Conservation (phyloP, 306 rosid species). For the Fragaria vesca region DNA sequence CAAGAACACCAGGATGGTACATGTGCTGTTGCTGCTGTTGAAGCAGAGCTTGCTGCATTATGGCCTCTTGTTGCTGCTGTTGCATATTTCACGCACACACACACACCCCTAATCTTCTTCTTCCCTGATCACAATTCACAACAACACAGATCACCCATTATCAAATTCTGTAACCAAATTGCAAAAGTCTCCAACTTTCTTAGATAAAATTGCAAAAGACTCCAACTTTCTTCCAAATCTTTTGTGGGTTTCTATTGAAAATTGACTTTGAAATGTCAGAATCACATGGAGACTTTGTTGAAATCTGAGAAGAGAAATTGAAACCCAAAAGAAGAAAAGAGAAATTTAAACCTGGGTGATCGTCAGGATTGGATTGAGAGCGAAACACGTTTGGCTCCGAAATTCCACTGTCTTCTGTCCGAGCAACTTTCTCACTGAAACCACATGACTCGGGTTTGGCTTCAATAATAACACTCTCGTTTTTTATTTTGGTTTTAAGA, state of each 20-base stretch:
- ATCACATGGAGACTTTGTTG: background rate
- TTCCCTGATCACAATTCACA: conserved; percentile 3
- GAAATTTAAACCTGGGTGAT: background rate
- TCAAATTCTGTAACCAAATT: background rate
- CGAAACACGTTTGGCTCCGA: conserved; percentile 14
- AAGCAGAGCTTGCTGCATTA: conserved; percentile 75
- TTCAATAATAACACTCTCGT: too few species aligned
- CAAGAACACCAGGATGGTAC: conserved; percentile 76
- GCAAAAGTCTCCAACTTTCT: background rate
- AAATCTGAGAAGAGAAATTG: background rate
- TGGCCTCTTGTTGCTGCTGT: conserved; percentile 60
- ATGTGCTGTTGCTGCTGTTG: conserved; percentile 73
- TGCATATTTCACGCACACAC: conserved; percentile 44
- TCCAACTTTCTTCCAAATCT: background rate
- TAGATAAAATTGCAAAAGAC: background rate
- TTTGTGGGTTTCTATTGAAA: background rate
- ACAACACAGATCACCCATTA: conserved; percentile 22
- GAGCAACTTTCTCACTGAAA: conserved; percentile 20
- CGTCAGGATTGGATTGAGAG: conserved; percentile 5
- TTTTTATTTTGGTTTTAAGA: background rate
- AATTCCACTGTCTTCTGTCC: conserved; percentile 13
- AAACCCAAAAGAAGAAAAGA: background rate
- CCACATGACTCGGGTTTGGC: conserved; percentile 17
- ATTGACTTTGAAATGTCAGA: background rate
- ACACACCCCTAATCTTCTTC: conserved; percentile 1